phyloP scores from a whole-genome alignment of 2,329 filamentous ascomycete genomes.

The Colletotrichum sp. region DNA sequence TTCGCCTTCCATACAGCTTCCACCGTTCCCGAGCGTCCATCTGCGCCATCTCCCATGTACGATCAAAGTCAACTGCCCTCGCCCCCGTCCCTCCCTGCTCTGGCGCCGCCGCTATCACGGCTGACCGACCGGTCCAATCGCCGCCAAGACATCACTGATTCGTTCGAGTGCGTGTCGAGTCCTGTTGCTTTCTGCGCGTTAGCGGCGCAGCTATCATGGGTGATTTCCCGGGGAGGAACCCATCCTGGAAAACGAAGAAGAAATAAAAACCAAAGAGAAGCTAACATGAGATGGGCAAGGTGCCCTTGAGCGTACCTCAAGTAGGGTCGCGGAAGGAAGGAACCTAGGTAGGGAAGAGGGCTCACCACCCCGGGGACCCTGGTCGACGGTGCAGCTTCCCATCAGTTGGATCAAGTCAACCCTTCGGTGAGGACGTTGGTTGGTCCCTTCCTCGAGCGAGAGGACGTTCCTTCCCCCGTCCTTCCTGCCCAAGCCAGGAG shows the following conservation, averaged over 20 bases:
- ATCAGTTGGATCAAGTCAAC: conserved; percentile 7
- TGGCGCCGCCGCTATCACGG: neutral
- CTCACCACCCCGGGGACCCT: neutral
- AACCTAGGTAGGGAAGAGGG: neutral
- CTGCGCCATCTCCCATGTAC: neutral
- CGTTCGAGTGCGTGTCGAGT: neutral
- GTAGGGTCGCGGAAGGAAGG: conserved; percentile 10
- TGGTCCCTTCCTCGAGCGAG: neutral
- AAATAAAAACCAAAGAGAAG: neutral
- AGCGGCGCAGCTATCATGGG: conserved; percentile 14
- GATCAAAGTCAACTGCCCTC: neutral
- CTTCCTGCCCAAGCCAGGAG: neutral
- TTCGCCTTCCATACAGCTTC: conserved; percentile 12
- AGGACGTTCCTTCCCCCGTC: neutral
- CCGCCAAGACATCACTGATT: neutral
- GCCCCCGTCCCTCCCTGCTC: neutral
- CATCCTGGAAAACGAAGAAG: neutral
- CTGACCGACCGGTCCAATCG: conserved; percentile 1
- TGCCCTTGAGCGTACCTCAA: neutral
- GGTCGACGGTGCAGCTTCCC: conserved; percentile 1
- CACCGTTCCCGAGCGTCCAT: neutral
- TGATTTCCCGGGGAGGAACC: neutral
- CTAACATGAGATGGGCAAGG: neutral
- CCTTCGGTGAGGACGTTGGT: conserved; percentile 8
- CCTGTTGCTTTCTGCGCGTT: neutral